Conservation (phyloP, 176 grass and related monocot genomes). For the Avena insularis region DNA sequence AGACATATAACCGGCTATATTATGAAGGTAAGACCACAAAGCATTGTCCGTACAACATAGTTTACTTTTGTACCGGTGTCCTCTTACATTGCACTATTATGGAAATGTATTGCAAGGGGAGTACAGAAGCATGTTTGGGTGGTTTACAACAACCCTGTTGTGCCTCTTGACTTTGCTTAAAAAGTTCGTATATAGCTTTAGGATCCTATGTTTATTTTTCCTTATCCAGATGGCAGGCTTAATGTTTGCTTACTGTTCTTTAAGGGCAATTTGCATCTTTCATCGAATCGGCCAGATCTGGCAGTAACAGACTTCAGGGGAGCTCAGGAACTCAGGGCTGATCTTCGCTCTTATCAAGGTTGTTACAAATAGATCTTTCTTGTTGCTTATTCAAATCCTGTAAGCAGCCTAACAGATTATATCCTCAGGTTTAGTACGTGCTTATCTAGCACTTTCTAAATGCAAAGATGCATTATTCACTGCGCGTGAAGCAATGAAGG, state of each 20-base stretch:
- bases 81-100: slow-evolving; percentile 23
- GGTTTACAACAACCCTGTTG: slow-evolving; percentile 22
- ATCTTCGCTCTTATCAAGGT: slow-evolving; percentile 99
- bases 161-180: background rate
- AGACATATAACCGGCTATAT: slow-evolving; percentile 96
- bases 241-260: slow-evolving; percentile 43
- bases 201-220: slow-evolving; percentile 17
- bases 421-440: slow-evolving; percentile 74
- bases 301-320: slow-evolving; percentile 90
- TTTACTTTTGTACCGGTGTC: slow-evolving; percentile 13
- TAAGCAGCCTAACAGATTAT: slow-evolving; percentile 22
- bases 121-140: background rate
- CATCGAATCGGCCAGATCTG: slow-evolving; percentile 84
- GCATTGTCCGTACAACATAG: slow-evolving; percentile 26
- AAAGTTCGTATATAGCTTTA: background rate
- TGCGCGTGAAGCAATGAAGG: slow-evolving; percentile 95
- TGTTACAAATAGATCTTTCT: background rate
- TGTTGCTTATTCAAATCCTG: slow-evolving; percentile 18
- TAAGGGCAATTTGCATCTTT: slow-evolving; percentile 86
- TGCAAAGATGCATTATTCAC: slow-evolving; percentile 94
- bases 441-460: slow-evolving; percentile 93
- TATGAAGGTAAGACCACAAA: slow-evolving; percentile 82
- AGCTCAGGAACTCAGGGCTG: slow-evolving; percentile 90
- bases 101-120: slow-evolving; percentile 16
- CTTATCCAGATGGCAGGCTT: background rate